Evolutionary conservation across 768 basidiomycete genomes (phyloP), one percentile per base, ranked within the genome.

Genomic region (Dacryopinax spathularia): DNA sequence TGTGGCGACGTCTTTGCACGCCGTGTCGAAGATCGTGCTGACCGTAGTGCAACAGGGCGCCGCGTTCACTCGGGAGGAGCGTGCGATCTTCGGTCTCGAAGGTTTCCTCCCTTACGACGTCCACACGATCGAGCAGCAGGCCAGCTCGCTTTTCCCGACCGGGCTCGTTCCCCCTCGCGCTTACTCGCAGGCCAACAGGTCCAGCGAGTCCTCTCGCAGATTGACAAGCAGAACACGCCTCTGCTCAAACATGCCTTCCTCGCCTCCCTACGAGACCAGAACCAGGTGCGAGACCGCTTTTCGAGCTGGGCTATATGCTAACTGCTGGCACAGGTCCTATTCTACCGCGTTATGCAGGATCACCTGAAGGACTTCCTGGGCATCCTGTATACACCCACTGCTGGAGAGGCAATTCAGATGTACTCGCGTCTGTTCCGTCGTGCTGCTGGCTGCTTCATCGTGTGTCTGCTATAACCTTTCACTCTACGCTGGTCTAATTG

Each of bases 361-460:
- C 78, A 89, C 69, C 73, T 89, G 61, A 76, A 77, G 62, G 86
- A 88, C 70, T 75, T 87, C 56, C 77, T 86, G 27, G 80, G 80
- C 48, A 84, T 92, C 65, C 84, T 91, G 62, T 92, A 92, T 67
- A 93, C 89, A 0, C 89, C 89, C 2, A 89, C 88, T 2, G 79
- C 85, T 85, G 62, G 39, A 79, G 86, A 90, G 56, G 90, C 90
- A 0, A 91, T 92, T 63, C 76, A 85, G 10, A 82, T 87, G 63
- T 93, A 92, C 71, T 92, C 90, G 0, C 87, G 89, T 71, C 77
- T 92, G 2, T 93, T 89, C 74, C 77, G 91, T 34, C 75, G 87
- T 61, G 84, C 85, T 63, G 87, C 91, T 68, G 89, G 91, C 0
- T 69, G 92, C 29, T 93, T 71, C 33, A 61, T 65, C 34, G 62